Evolutionary conservation across 257 asterid genomes (phyloP).

Genomic region (Verbascum thapsus): DNA sequence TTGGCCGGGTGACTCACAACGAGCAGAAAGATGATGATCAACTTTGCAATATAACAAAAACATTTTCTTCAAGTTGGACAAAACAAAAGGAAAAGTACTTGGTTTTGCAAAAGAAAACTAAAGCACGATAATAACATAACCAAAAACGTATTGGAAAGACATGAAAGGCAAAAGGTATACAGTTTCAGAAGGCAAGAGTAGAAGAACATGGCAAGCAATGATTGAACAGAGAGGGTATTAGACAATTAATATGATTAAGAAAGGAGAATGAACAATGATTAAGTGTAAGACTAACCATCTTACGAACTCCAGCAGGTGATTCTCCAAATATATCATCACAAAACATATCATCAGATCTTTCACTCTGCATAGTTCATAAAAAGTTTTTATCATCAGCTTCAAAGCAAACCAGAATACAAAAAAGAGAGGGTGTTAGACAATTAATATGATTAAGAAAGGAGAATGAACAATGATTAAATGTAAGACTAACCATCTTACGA

Average conservation of each 20-base stretch:
- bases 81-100: no score
- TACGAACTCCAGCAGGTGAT: conserved; percentile 83
- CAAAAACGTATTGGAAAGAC: no score
- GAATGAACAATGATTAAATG: conserved; percentile 4
- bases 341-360: conserved; percentile 78
- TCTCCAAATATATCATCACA: conserved; percentile 97
- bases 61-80: no score
- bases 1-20: background rate
- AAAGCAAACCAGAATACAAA: conserved; percentile 22
- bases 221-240: background rate
- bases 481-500: conserved; percentile 65
- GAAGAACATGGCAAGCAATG: no score
- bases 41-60: no score
- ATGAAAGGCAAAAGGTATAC: no score
- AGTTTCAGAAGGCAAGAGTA: no score
- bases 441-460: background rate
- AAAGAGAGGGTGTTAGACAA: background rate
- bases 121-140: no score
- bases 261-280: conserved; percentile 4
- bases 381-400: conserved; percentile 23
- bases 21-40: background rate
- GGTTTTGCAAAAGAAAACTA: no score
- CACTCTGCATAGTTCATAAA: conserved; percentile 64
- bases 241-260: background rate
- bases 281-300: conserved; percentile 51